phyloP scores from a whole-genome alignment of 2,329 filamentous ascomycete species.

The Fusarium citri region DNA sequence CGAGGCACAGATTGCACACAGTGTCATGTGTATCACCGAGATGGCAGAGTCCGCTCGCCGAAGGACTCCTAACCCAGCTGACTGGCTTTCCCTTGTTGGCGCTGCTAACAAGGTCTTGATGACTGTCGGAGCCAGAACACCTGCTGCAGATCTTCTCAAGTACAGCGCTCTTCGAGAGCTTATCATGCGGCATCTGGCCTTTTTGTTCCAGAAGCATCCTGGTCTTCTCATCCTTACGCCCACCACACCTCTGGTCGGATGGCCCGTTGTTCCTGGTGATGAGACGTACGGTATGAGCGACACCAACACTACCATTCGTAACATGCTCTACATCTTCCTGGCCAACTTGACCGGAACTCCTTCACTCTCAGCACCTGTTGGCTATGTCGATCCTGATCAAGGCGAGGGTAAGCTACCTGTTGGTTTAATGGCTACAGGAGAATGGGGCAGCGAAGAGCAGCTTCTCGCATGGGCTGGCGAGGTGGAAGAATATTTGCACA shows the following conservation, averaged over 20 bases:
- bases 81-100: conserved; percentile 68
- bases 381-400: conserved; percentile 70
- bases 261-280: conserved; percentile 70
- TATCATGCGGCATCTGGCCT: conserved; percentile 81
- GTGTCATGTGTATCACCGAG: conserved; percentile 81
- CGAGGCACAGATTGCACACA: conserved; percentile 81
- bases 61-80: conserved; percentile 56
- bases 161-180: conserved; percentile 79
- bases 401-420: conserved; percentile 71
- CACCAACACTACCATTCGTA: conserved; percentile 76
- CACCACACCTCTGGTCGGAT: conserved; percentile 80
- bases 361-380: conserved; percentile 78
- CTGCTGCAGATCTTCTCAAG: conserved; percentile 76
- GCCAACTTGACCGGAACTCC: conserved; percentile 86
- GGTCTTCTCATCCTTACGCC: conserved; percentile 84
- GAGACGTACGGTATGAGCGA: conserved; percentile 79
- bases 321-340: conserved; percentile 88
- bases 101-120: conserved; percentile 78
- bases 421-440: conserved; percentile 71
- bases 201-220: conserved; percentile 76
- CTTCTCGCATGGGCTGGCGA: conserved; percentile 70
- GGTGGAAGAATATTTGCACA: conserved; percentile 66
- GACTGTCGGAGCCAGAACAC: conserved; percentile 71
- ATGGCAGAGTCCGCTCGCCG: conserved; percentile 62
- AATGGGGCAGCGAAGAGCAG: conserved; percentile 75